Evolutionary conservation across 768 basidiomycete species (phyloP), one percentile per base, ranked within the genome.

Genomic region (Chlorophyllum brunneum): DNA sequence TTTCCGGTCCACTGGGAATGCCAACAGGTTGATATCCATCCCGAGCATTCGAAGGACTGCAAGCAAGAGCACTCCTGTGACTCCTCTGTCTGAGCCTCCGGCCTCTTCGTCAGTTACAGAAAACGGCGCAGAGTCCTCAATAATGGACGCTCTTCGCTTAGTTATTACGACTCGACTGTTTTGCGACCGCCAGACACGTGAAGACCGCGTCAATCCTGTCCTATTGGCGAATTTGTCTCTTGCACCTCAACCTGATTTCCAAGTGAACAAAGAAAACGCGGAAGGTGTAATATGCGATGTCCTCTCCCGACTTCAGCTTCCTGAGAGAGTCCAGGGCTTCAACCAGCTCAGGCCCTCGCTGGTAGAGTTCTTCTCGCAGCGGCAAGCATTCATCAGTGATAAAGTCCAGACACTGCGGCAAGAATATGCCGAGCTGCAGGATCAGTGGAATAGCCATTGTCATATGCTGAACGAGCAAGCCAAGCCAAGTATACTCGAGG

Each of bases 401-500:
- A 92, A 92, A 67, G 67, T 76, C 16, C 62, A 75, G 34, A 71
- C 66, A 16, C 70, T 94, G 24, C 78, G 78, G 41, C 73, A 73
- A 52, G 81, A 92, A 63, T 94, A 95, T 63, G 61, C 82, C 48
- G 61, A 67, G 11, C 71, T 88, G 42, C 85, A 95, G 59, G 77
- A 80, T 57, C 76, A 78, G 40, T 95, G 92, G 92, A 52, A 81
- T 24, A 74, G 73, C 1, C 86, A 89, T 57, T 92, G 92, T 63
- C 70, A 74, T 11, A 70, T 75, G 34, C 72, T 95, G 55, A 88
- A 92, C 59, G 77, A 82, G 29, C 72, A 80, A 34, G 71, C 76
- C 24, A 78, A 77, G 59, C 51, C 51, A 13, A 69, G 59, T 1
- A 47, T 69, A 4, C 57, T 67, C 30, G 71, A 67, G 13, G 64